Base-by-base conservation (phyloP, 1,284 basidiomycete species). In the Exobasidium rhododendri region DNA sequence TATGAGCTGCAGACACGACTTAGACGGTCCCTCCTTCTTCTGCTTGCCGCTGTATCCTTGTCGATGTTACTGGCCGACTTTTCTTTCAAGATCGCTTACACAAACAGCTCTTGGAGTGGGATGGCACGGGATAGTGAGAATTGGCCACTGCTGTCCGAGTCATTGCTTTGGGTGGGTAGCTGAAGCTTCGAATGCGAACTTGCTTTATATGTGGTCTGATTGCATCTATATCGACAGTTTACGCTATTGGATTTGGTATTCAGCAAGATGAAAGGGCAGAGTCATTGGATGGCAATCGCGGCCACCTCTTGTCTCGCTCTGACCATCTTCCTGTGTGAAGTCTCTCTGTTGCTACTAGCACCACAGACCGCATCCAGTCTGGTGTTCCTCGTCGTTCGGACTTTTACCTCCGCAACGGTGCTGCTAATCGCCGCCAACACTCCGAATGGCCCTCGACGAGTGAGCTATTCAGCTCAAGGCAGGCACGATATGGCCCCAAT, bases 401-500 rank as follows among this genome's bases (percentile, higher is more conserved):
- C 28, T 5, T 6, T 55, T 4, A 20, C 35, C 13, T 14, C 52
- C 2, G 14, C 35, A 6, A 26, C 20, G 2, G 4, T 31, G 3
- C 13, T 32, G 32, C 11, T 26, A 44, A 14, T 55, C 17, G n/a
- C 52, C 4, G 35, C 35, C 52, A 55, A 29, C 14, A 32, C 29
- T 31, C 52, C 52, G 4, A 55, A 31, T 26, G 52, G 52, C 3
- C 52, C 52, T 22, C 20, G 52, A 35, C 22, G 30, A 4, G 52
- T 30, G 22, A 44, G 35, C n/a, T 26, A 31, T 17, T 32, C 52
- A 4, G 5, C 31, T 14, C 17, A 44, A 20, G 47, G 24, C 22
- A 20, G 20, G 13, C n/a, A 31, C 22, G 22, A 17, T 20, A n/a
- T 55, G 52, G 52, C 52, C 4, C 22, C 14, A 22, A 6, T 55